Evolutionary conservation across 2,329 filamentous ascomycete species (phyloP).

Genomic region (Thermomyces lanuginosus): DNA sequence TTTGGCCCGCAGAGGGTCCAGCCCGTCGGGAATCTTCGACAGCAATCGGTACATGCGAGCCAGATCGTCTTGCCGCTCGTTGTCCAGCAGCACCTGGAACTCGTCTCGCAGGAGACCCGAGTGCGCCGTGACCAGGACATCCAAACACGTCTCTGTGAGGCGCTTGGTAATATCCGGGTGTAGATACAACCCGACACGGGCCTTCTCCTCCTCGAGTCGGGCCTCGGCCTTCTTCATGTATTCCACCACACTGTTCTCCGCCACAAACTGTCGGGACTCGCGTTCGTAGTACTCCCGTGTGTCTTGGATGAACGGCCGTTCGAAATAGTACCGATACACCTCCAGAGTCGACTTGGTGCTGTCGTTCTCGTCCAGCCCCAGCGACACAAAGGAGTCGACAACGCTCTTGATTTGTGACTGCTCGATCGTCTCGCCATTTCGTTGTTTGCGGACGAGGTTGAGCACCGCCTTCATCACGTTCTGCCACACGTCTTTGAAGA

Average conservation of each 20-base stretch:
- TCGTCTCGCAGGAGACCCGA: constrained; percentile 76
- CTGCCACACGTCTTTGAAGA: constrained; percentile 67
- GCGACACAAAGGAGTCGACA: constrained; percentile 87
- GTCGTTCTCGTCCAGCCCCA: constrained; percentile 86
- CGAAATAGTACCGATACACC: constrained; percentile 84
- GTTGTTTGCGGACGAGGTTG: constrained; percentile 89
- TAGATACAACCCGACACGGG: constrained; percentile 79
- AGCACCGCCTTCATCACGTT: constrained; percentile 93
- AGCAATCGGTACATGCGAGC: constrained; percentile 90
- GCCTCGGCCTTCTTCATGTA: constrained; percentile 99
- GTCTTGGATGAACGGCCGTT: constrained; percentile 74
- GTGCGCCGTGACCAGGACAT: constrained; percentile 78
- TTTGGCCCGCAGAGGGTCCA: constrained; percentile 70
- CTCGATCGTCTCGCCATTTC: constrained; percentile 94
- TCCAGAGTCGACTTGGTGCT: constrained; percentile 87
- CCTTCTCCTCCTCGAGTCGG: constrained; percentile 80
- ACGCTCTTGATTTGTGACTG: constrained; percentile 93
- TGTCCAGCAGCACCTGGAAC: constrained; percentile 84
- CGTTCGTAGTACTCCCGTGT: constrained; percentile 76
- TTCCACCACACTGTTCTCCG: constrained; percentile 93
- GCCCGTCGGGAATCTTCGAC: constrained; percentile 71
- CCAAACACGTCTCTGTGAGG: constrained; percentile 75
- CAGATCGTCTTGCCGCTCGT: constrained; percentile 89
- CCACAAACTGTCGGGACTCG: constrained; percentile 86
- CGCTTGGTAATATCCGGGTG: constrained; percentile 75